A percentile compares a stretch with the other conserved stretches of the same genome.
Conservation (phyloP, 2,329 filamentous ascomycete genomes). For the Fusarium fracticaudum region DNA sequence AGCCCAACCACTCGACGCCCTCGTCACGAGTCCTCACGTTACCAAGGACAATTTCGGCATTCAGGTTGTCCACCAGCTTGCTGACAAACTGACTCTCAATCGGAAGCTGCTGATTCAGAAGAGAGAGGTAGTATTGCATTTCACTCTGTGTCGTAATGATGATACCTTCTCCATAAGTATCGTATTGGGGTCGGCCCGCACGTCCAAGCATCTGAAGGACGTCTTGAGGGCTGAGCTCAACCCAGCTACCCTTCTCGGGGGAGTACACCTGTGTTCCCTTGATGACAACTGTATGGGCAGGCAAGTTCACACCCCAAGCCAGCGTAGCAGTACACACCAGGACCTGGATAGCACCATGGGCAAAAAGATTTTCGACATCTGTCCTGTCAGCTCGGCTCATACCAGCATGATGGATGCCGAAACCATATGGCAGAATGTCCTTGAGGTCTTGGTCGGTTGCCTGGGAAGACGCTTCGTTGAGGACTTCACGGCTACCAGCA, state of each 20-base stretch:
- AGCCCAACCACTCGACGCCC: conserved; percentile 98
- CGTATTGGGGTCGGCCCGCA: conserved; percentile 94
- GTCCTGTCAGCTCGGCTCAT: conserved; percentile 96
- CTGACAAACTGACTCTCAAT: conserved; percentile 97
- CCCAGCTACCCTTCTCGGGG: conserved; percentile 98
- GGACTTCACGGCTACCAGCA: conserved; percentile 87
- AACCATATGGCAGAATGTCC: conserved; percentile 93
- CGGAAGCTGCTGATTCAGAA: conserved; percentile 95
- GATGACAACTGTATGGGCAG: conserved; percentile 97
- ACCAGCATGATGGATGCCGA: conserved; percentile 98
- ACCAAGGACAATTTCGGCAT: conserved; percentile 94
- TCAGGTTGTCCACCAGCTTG: conserved; percentile 93
- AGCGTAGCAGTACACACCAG: conserved; percentile 98
- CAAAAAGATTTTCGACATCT: conserved; percentile 93
- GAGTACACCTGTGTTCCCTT: conserved; percentile 99
- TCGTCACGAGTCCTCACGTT: conserved; percentile 93
- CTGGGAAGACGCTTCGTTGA: conserved; percentile 84
- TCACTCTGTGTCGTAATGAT: conserved; percentile 97
- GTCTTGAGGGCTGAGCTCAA: conserved; percentile 96
- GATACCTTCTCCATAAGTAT: conserved; percentile 97
- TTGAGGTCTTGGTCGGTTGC: conserved; percentile 90
- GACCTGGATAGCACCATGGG: conserved; percentile 90
- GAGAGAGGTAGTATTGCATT: conserved; percentile 95
- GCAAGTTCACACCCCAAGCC: conserved; percentile 98
- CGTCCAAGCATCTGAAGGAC: conserved; percentile 98